These are phyloP conservation scores for Monosporascus sp. DNA, from an alignment of 2,329 filamentous ascomycete genomes.

Conservation along the genomic window DNA sequence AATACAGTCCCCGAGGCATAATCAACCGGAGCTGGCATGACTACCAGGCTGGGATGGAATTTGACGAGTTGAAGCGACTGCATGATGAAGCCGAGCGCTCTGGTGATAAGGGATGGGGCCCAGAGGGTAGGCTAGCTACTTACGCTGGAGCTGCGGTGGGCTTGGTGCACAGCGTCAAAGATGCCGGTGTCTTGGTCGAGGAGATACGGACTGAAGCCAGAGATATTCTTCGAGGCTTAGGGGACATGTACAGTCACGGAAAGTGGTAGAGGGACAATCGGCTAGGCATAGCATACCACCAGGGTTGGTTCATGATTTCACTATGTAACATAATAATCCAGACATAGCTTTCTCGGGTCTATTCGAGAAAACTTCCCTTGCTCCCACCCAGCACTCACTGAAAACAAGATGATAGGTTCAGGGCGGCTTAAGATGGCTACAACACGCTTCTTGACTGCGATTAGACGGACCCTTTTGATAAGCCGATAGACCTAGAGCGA, in stretches of 20 bases:
- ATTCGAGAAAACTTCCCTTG: no score
- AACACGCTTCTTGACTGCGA: no score
- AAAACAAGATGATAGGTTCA: no score
- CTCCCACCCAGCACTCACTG: no score
- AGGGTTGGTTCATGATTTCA: no score
- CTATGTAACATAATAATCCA: no score
- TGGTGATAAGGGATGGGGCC: slow-evolving; percentile 42
- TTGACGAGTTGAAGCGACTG: slow-evolving; percentile 37
- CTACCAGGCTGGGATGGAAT: slow-evolving; percentile 29
- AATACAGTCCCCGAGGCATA: slow-evolving; percentile 32
- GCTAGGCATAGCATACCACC: no score
- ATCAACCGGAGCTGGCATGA: slow-evolving; percentile 33
- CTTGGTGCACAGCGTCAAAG: slow-evolving; percentile 33
- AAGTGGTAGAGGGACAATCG: no score
- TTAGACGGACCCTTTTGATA: no score
- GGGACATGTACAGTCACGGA: neutral
- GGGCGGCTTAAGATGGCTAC: no score
- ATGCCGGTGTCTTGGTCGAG: slow-evolving; percentile 33
- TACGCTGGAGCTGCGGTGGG: slow-evolving; percentile 44
- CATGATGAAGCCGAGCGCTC: slow-evolving; percentile 34
- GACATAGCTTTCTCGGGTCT: no score
- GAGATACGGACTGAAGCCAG: slow-evolving; percentile 23
- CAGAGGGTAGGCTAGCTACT: slow-evolving; percentile 41
- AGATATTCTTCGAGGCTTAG: slow-evolving; percentile 7
- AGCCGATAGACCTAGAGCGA: no score